Base-by-base conservation (phyloP, 768 basidiomycete genomes). In the Auricularia sp. region DNA sequence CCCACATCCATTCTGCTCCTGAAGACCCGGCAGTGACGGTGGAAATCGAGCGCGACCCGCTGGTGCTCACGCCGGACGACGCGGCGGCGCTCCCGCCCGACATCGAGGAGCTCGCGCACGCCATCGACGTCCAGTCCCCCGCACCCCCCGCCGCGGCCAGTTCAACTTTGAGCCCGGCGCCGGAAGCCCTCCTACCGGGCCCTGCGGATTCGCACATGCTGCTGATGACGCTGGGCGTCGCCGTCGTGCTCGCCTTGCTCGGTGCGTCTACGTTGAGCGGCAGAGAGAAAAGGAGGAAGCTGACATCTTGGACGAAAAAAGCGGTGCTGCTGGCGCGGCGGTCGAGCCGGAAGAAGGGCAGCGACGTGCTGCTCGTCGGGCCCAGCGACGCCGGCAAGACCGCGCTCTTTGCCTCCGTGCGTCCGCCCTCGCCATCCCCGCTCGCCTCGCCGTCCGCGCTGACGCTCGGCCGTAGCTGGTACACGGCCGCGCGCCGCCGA, bases 381-480 rank as follows among this genome's bases (percentile, higher is more conserved):
- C 78, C 86, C 45, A 80, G 86, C 5, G 89, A 92, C 74, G 83
- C 84, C 1, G 92, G 92, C 59, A 94, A 94, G 77, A 93, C 92
- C 1, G 80, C 90, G 21, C 85, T 93, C 45, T 71, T 92, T 62
- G 85, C 88, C 29, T 79, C 82, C 67, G 29, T 29, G 29, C 29
- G 29, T 29, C 29, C 29, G 29, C 29, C 29, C 0, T 29, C 29
- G 29, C 29, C 29, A 1, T 29, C 29, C 29, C 29, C 29, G 29
- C 29, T 29, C 29, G 2, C 29, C 29, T 29, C 29, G 29, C 29
- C 29, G 1, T 29, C 29, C 29, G 1, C 29, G 29, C 29, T 29
- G 29, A 29, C 29, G 29, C 29, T 29, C 29, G 29, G 29, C 29
- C 29, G 39, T 7, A 7, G 39, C 77, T 94, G 7, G 81, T 81